A percentile compares a stretch with the other conserved stretches of the same genome.
Conservation (phyloP, 179 eudicot genomes). For the Dionaea muscipula region DNA sequence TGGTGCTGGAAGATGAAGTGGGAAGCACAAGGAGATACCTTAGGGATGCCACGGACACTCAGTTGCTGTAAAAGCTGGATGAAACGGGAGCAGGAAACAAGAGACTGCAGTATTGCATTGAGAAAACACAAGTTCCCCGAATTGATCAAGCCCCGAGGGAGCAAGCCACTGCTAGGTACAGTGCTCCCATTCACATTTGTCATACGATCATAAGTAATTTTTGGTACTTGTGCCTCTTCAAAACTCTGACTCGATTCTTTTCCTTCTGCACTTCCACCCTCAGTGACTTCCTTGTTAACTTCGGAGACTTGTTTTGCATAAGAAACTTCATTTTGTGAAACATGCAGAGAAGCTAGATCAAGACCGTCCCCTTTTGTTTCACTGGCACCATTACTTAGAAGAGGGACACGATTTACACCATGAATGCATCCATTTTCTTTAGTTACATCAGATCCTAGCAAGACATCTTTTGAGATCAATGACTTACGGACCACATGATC, state of each 20-base stretch:
- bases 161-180: constrained; percentile 26
- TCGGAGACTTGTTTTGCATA: constrained; percentile 8
- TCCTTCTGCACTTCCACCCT: constrained; percentile 14
- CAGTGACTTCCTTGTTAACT: constrained; percentile 11
- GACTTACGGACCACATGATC: constrained; percentile 9
- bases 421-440: constrained; percentile 45
- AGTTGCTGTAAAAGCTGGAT: constrained; percentile 61
- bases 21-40: constrained; percentile 28
- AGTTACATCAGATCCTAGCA: constrained; percentile 15
- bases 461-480: constrained; percentile 6
- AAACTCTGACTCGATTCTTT: constrained; percentile 22
- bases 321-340: constrained; percentile 22
- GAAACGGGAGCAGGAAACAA: constrained; percentile 79
- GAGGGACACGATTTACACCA: constrained; percentile 8
- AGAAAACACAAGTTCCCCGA: constrained; percentile 87
- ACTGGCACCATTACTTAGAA: constrained; percentile 27
- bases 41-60: constrained; percentile 41
- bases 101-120: constrained; percentile 84
- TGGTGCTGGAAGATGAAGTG: not conserved
- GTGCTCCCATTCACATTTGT: constrained; percentile 32
- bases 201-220: constrained; percentile 15
- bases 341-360: constrained; percentile 22
- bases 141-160: constrained; percentile 80
- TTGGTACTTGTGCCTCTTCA: constrained; percentile 16
- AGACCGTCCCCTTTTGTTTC: constrained; percentile 19